These are phyloP conservation scores for Lanmaoa pseudosensibilis DNA, from an alignment of 768 basidiomycete genomes.

Conservation along the genomic window DNA sequence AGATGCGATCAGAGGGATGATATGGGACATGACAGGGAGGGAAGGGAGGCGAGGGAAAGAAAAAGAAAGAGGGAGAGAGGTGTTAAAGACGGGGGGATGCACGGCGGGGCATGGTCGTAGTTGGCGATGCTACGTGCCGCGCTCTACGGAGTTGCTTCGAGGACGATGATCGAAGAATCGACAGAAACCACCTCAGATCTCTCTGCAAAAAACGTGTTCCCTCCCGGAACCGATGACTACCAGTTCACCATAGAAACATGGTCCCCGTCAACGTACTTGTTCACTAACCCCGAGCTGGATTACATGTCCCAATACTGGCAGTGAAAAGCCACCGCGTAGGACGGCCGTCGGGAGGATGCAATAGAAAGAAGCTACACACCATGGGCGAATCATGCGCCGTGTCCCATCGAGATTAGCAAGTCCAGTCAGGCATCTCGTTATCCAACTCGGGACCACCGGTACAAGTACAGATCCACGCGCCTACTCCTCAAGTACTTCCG, in stretches of 20 bases:
- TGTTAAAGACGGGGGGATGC: conserved; percentile 9
- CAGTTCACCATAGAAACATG: not conserved
- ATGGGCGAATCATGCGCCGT: conserved; percentile 8
- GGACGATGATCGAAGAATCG: conserved; percentile 32
- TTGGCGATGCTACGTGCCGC: conserved; percentile 29
- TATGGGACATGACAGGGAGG: conserved; percentile 15
- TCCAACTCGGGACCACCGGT: not conserved
- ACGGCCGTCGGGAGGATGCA: not conserved
- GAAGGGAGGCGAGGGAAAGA: not conserved
- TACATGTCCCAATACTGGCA: not conserved
- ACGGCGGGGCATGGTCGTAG: conserved; percentile 6
- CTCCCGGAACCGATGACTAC: not conserved
- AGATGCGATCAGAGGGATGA: conserved; percentile 26
- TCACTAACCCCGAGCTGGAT: not conserved
- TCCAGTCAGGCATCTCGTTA: not conserved
- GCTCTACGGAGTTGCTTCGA: conserved; percentile 33
- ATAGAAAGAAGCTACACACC: not conserved
- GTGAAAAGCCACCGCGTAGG: not conserved
- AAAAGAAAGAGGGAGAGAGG: not conserved
- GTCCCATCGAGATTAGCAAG: conserved; percentile 5
- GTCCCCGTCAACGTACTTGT: not conserved
- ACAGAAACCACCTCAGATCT: not conserved
- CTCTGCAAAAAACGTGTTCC: not conserved
- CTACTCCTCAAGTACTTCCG: not conserved
- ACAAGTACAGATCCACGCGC: not conserved